A percentile compares a stretch with the other conserved stretches of the same genome.
Conservation (phyloP, 441 rosid genomes). For the Croton setiger region DNA sequence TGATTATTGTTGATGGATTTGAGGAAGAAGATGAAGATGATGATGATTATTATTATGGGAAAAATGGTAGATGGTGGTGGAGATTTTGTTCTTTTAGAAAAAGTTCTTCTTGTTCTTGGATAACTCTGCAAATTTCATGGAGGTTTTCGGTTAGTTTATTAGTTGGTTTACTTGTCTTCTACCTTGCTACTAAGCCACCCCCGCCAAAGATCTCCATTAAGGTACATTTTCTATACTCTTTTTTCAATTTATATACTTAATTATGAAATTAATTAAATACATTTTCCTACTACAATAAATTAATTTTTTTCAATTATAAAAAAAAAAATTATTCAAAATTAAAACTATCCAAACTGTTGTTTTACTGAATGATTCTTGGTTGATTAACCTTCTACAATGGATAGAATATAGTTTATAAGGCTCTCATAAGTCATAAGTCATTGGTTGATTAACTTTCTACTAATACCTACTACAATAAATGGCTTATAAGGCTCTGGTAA, state of each 20-base stretch:
- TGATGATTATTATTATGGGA: slow-evolving; percentile 20
- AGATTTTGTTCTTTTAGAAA: slow-evolving; percentile 45
- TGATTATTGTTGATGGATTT: slow-evolving; percentile 32
- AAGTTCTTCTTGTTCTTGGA: slow-evolving; percentile 52
- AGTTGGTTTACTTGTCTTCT: slow-evolving; percentile 74
- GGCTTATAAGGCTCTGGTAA: too few species aligned
- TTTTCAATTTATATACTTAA: neutral
- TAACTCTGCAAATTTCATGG: slow-evolving; percentile 64
- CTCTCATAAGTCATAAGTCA: too few species aligned
- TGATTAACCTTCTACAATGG: too few species aligned
- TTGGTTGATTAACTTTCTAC: too few species aligned
- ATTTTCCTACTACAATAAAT: too few species aligned
- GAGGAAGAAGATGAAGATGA: slow-evolving; percentile 20
- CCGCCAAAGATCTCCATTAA: slow-evolving; percentile 54
- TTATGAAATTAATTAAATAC: too few species aligned
- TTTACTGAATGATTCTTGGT: too few species aligned
- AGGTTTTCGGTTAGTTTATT: slow-evolving; percentile 67
- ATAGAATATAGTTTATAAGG: too few species aligned
- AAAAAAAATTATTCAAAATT: too few species aligned
- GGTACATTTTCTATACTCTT: slow-evolving; percentile 38
- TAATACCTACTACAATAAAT: too few species aligned
- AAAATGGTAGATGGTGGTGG: slow-evolving; percentile 46
- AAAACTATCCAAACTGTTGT: too few species aligned
- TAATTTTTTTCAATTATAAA: too few species aligned
- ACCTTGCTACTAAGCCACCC: slow-evolving; percentile 73